Evolutionary conservation across 345 rosid genomes (phyloP).

Genomic region (Eutrema heterophyllum): DNA sequence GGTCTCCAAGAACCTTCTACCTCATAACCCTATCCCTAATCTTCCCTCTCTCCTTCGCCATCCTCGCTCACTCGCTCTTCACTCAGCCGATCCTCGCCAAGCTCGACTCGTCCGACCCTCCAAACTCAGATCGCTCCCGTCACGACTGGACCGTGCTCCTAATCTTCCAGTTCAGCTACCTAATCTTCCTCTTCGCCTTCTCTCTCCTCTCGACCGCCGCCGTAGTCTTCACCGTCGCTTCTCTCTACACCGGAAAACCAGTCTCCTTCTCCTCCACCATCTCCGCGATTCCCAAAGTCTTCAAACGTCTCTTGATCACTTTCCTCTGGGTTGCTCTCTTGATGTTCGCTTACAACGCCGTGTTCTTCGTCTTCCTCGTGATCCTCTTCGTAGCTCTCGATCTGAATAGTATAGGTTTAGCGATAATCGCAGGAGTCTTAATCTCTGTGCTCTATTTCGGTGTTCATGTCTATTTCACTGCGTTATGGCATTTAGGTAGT

Average conservation of each 20-base stretch:
- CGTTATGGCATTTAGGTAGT: constrained; percentile 95
- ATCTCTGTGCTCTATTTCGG: constrained; percentile 55
- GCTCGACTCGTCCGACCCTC: constrained; percentile 35
- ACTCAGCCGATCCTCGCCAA: constrained; percentile 56
- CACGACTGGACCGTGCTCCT: constrained; percentile 77
- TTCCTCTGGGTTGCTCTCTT: constrained; percentile 75
- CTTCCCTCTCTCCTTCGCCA: constrained; percentile 85
- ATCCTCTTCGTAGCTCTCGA: constrained; percentile 58
- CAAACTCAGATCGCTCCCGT: constrained; percentile 42
- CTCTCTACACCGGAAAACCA: constrained; percentile 80
- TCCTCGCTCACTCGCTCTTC: constrained; percentile 83
- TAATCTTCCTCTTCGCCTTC: constrained; percentile 89
- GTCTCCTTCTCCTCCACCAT: constrained; percentile 79
- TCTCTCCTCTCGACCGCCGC: constrained; percentile 98
- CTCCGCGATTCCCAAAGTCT: constrained; percentile 78
- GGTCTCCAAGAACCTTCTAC: constrained; percentile 62
- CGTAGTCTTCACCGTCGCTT: constrained; percentile 92
- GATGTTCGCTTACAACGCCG: constrained; percentile 61
- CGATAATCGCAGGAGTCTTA: constrained; percentile 36
- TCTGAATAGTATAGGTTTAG: constrained; percentile 37
- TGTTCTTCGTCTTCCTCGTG: constrained; percentile 50
- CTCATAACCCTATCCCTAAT: constrained; percentile 60
- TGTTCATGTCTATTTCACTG: constrained; percentile 91
- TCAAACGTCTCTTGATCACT: constrained; percentile 74
- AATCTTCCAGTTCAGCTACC: constrained; percentile 67